Base-by-base conservation (phyloP, 345 rosid genomes). In the Sisymbrium irio region DNA sequence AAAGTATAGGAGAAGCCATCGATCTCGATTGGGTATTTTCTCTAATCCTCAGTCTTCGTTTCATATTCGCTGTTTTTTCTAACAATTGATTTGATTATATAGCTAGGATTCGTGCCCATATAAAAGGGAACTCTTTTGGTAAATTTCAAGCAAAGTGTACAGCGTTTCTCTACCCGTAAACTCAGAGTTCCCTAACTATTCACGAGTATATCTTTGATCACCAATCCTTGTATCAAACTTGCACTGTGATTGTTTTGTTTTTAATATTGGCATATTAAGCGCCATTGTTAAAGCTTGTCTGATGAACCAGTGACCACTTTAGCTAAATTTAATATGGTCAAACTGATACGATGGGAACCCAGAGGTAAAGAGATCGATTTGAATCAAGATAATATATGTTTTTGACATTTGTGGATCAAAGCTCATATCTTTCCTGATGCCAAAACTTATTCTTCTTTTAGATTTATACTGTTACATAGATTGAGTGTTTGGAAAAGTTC, bases 1-100 rank as follows among this genome's bases (percentile, higher is more conserved):
- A n/a, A n/a, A n/a, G n/a, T n/a, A n/a, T n/a, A n/a, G n/a, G n/a
- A n/a, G n/a, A 56, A 42, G 33, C 65, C 50, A 22, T 45, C 50
- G 32, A 45, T 25, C 53, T 54, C 47, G 18, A 17, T 40, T 41
- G n/a, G 30, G 58, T 55, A 44, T 13, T 54, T 54, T 44, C 11
- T 55, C 57, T 22, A 36, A 65, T 62, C 37, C 17, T 62, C 69
- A n/a, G 19, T 17, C 17, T 32, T 65, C 70, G 19, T 18, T 42
- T 30, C 19, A n/a, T 32, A 27, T 35, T 51, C 20, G 53, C 59
- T 32, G 45, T 8, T 17, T 30, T 33, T 20, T 49, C 45, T 36
- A 47, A 27, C 17, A 15, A 11, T 40, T 7, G 12, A 41, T 11
- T 11, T 41, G 62, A 67, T 15, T 62, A 19, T n/a, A 8, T 39